A percentile compares a stretch with the other conserved stretches of the same genome.
These are phyloP conservation scores for Myxozyma sirexii DNA, from an alignment of 805 yeast species.

Conservation along the genomic window DNA sequence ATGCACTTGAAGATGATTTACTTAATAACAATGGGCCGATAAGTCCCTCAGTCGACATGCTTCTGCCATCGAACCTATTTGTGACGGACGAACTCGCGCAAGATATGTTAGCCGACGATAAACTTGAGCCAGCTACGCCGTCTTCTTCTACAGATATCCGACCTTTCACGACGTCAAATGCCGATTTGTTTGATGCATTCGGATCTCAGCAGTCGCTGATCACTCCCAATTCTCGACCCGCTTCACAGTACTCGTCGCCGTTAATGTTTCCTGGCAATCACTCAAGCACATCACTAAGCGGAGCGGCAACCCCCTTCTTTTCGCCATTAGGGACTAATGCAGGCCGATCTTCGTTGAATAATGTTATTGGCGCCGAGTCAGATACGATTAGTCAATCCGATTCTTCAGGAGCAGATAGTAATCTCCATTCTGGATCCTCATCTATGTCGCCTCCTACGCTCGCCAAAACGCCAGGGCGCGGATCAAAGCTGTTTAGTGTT, in stretches of 20 bases:
- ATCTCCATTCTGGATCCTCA: not conserved
- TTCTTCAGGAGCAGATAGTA: not conserved
- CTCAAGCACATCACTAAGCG: not conserved
- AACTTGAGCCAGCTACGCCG: not conserved
- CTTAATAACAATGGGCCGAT: slow-evolving; percentile 37
- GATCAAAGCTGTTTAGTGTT: slow-evolving; percentile 16
- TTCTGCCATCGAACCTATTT: slow-evolving; percentile 45
- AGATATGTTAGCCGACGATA: not conserved
- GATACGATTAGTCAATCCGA: slow-evolving; percentile 2
- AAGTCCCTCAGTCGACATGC: slow-evolving; percentile 44
- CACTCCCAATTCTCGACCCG: not conserved
- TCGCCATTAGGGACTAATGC: not conserved
- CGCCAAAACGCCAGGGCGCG: not conserved
- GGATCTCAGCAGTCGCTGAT: not conserved
- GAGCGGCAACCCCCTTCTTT: not conserved
- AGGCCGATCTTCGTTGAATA: not conserved
- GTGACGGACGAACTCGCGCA: slow-evolving; percentile 29
- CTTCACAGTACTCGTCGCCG: slow-evolving; percentile 8
- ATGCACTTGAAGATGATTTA: slow-evolving; percentile 20
- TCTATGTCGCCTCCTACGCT: not conserved
- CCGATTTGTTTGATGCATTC: not conserved
- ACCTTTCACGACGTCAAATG: not conserved
- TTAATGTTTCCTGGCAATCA: not conserved
- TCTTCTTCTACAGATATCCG: not conserved
- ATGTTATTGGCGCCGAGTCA: not conserved